Conservation (phyloP, 2,329 filamentous ascomycete species). For the Fusarium sp. region DNA sequence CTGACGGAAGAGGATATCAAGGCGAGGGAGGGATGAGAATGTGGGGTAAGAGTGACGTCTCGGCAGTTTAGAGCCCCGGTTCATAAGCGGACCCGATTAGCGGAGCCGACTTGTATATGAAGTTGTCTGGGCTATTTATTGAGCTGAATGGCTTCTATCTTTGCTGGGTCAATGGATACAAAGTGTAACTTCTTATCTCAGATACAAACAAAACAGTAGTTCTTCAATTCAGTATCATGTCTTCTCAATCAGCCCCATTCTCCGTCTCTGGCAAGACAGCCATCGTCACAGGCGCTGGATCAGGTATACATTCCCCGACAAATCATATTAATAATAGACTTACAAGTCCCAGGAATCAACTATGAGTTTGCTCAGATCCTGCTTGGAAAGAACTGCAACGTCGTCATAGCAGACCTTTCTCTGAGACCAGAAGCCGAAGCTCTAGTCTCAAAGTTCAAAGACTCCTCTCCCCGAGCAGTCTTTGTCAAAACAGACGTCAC, state of each 20-base stretch:
- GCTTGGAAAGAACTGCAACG: slow-evolving; percentile 53
- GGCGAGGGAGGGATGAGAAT: slow-evolving; percentile 9
- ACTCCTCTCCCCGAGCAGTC: slow-evolving; percentile 45
- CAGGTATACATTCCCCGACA: background rate
- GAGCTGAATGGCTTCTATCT: background rate
- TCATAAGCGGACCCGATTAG: slow-evolving; percentile 7
- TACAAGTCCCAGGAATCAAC: slow-evolving; percentile 7
- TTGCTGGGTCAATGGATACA: fast-evolving
- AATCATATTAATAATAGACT: fast-evolving
- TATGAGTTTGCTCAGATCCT: slow-evolving; percentile 55
- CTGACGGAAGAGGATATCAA: slow-evolving; percentile 16
- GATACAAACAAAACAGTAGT: fast-evolving
- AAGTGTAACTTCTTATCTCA: background rate
- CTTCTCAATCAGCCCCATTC: slow-evolving; percentile 10
- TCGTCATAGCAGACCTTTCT: slow-evolving; percentile 55
- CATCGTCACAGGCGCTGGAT: slow-evolving; percentile 33
- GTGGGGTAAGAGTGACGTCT: slow-evolving; percentile 28
- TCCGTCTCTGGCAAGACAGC: slow-evolving; percentile 35
- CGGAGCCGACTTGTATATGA: background rate
- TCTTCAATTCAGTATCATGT: background rate
- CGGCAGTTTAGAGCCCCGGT: background rate
- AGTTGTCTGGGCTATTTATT: background rate
- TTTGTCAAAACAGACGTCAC: slow-evolving; percentile 58
- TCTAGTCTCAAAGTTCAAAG: slow-evolving; percentile 42
- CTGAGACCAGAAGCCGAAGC: slow-evolving; percentile 54